Evolutionary conservation across 768 basidiomycete genomes (phyloP), one percentile per base, ranked within the genome.

Genomic region (Termitomyces sp.): DNA sequence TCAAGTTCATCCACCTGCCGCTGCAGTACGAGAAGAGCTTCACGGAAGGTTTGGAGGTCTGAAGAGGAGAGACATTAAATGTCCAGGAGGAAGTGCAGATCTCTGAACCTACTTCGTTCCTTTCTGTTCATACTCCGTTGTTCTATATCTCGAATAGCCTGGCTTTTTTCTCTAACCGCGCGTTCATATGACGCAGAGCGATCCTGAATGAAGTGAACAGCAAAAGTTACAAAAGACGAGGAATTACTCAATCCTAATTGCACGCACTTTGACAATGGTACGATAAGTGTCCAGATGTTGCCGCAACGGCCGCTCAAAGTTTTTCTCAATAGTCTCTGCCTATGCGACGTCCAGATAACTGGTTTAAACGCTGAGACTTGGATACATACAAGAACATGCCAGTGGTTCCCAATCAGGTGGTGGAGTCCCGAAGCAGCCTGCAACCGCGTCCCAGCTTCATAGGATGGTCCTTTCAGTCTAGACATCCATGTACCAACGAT

Each of bases 1-100:
- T 98, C 94, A 2, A 97, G 77, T 58, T 94, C 94, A 64, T 96
- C 92, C 0, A 98, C 93, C 70, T 96, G 93, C 42, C 85, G 78
- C 64, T 96, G 94, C 43, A 96, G 74, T 14, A 92, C 78, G 28
- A 82, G 70, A 36, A 97, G 74, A 20, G 94, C 92, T 72, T 90
- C 87, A 62, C 94, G 80, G 73, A 96, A 96, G 48, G 81, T 86
- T 64, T 94, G 91, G 33, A 97, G 77, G 73, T 97, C 94, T 95
- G 62, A 49, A 53, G 24, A 40, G 46, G 61, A 35, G 62, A 51
- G 28, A 61, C 50, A 58, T 24, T 66, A 56, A 40, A 40, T 20
- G 24, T 48, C 32, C 30, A 24, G 49, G 28, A 24, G 49, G 28
- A 13, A 38, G 12, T 33, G 24, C 30, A 22, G 5, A 42, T 14